A percentile compares a stretch with the other conserved stretches of the same genome.
phyloP scores from a whole-genome alignment of 805 yeast genomes.

The Sugiyamaella mastotermitis region DNA sequence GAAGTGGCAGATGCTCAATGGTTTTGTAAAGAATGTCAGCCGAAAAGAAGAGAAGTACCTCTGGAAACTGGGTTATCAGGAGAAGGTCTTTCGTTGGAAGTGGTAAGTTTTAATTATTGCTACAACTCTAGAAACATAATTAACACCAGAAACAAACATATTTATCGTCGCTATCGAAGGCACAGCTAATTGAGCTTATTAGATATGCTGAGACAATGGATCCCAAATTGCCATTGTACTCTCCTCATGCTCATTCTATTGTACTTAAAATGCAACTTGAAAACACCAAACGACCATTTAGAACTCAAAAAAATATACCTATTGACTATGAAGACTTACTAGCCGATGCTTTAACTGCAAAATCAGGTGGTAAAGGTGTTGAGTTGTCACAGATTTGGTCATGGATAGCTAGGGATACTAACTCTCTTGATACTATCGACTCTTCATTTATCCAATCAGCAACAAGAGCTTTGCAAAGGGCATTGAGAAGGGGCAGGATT shows the following conservation, averaged over 20 bases:
- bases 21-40: constrained; percentile 35
- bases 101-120: constrained; percentile 12
- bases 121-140: background rate
- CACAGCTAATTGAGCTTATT: constrained; percentile 36
- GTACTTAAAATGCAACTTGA: constrained; percentile 31
- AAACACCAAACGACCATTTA: constrained; percentile 21
- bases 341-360: constrained; percentile 28
- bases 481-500: constrained; percentile 31
- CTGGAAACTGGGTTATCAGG: constrained; percentile 35
- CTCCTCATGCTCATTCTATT: constrained; percentile 31
- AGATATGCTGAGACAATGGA: constrained; percentile 33
- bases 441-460: constrained; percentile 31
- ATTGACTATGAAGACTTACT: constrained; percentile 31
- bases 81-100: constrained; percentile 28
- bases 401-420: constrained; percentile 25
- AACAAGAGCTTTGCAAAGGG: constrained; percentile 33
- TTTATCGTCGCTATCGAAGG: constrained; percentile 31
- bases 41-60: constrained; percentile 30
- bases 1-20: constrained; percentile 37
- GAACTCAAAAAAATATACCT: constrained; percentile 15
- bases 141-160: constrained; percentile 30
- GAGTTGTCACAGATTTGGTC: constrained; percentile 23
- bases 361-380: constrained; percentile 26
- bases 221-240: constrained; percentile 33
- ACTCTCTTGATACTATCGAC: constrained; percentile 24